Evolutionary conservation across 192 early-diverging fungal genomes (phyloP), one percentile per base, ranked within the genome.

Genomic region (Coemansia sp.): DNA sequence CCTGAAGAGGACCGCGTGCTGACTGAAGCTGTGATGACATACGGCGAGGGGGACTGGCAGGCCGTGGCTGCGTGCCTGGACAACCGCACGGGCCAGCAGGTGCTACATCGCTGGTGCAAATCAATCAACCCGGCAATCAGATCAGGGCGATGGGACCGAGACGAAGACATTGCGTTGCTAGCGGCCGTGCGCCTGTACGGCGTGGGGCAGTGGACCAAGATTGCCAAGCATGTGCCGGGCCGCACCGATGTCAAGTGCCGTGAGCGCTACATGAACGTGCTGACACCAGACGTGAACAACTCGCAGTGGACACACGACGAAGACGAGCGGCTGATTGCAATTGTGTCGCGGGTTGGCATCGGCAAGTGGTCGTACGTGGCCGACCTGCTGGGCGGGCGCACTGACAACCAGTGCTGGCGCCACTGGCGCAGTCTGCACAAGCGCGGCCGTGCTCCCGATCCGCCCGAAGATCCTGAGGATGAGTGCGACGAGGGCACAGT

Each of bases 161-260:
- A 87, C 46, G 88, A 90, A 49, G 88, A 90, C 47, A 67, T 79
- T 6, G 83, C 85, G 14, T 65, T 91, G 21, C 76, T 71, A 43
- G 76, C 80, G 2, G 85, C 87, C 3, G 80, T 87, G 14, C 62
- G 72, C 2, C 64, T 90, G 14, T 90, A 86, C 53, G 89, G 89
- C 23, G 69, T 62, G 8, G 82, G 82, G 8, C 77, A 85, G 43
- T 91, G 89, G 89, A 69, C 69, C n/a, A 85, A 84, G 44, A 75
- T 91, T 32, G 81, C 84, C 52, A 79, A 85, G 58, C 81, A 87
- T 52, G 81, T 90, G 18, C 82, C 73, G 2, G 86, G 86, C 11
- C 69, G 88, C 47, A 91, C 87, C 0, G 89, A 91, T 59, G 81
- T 88, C 36, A 85, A 91, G 56, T 90, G 88, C 48, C 80, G 89